A percentile compares a stretch with the other conserved stretches of the same genome.
These are phyloP conservation scores for Albifimbria verrucaria DNA, from an alignment of 2,329 filamentous ascomycete genomes.

Conservation along the genomic window DNA sequence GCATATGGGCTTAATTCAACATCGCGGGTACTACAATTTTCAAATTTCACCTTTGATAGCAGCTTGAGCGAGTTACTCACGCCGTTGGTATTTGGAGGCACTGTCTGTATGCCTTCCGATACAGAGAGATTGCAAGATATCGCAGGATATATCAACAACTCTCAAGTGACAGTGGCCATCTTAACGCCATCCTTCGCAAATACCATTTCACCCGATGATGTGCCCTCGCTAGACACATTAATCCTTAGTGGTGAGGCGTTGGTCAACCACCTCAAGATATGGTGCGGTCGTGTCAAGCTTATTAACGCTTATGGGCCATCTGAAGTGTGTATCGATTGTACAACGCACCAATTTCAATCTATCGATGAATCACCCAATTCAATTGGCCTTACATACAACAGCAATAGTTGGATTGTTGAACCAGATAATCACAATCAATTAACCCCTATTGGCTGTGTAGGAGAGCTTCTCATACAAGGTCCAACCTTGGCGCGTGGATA, in stretches of 20 bases:
- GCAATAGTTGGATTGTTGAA: slow-evolving; percentile 39
- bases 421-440: slow-evolving; percentile 32
- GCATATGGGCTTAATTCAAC: background rate
- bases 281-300: slow-evolving; percentile 9
- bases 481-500: slow-evolving; percentile 54
- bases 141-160: background rate
- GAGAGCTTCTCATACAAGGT: slow-evolving; percentile 44
- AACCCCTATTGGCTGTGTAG: slow-evolving; percentile 36
- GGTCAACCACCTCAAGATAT: too few relatives aligned
- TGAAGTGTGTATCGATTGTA: slow-evolving; percentile 6
- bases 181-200: slow-evolving; percentile 9
- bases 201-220: slow-evolving; percentile 1
- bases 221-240: slow-evolving; percentile 5
- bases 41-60: background rate
- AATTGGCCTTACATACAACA: slow-evolving; percentile 34
- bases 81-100: slow-evolving; percentile 38
- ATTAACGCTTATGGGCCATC: slow-evolving; percentile 14
- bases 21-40: slow-evolving; percentile 15
- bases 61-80: slow-evolving; percentile 9
- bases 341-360: background rate
- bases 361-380: slow-evolving; percentile 14
- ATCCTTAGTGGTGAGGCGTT: too few relatives aligned
- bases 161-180: background rate
- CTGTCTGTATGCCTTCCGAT: slow-evolving; percentile 9
- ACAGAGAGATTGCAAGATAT: slow-evolving; percentile 6